Evolutionary conservation across 352 stramenopile genomes (phyloP).

Genomic region (Phytophthora meadii): DNA sequence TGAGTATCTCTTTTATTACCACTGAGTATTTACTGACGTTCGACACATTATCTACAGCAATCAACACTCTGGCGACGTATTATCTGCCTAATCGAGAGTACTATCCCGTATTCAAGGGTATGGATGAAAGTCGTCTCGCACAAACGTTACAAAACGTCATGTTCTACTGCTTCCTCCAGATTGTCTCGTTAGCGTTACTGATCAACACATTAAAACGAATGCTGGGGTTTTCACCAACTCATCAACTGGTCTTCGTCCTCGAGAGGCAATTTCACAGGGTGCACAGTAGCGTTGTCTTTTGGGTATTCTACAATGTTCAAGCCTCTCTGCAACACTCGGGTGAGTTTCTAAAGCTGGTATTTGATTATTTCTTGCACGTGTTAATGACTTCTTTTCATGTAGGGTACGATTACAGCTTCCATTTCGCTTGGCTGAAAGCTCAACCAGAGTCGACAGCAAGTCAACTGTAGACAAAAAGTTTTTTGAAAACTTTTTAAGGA

Average conservation of each 20-base stretch:
- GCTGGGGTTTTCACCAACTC: slow-evolving; percentile 34
- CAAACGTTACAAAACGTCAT: slow-evolving; percentile 41
- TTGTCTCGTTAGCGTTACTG: slow-evolving; percentile 44
- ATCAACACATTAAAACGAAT: slow-evolving; percentile 29
- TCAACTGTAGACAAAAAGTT: no score
- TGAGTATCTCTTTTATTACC: slow-evolving; percentile 10
- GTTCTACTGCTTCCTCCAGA: slow-evolving; percentile 43
- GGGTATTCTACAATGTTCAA: slow-evolving; percentile 44
- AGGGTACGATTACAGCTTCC: slow-evolving; percentile 24
- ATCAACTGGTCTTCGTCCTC: slow-evolving; percentile 51
- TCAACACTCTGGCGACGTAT: slow-evolving; percentile 35
- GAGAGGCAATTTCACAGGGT: slow-evolving; percentile 33
- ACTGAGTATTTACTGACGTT: background rate
- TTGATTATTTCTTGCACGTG: background rate
- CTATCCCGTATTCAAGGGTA: slow-evolving; percentile 35
- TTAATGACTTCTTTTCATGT: background rate
- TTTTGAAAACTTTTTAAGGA: no score
- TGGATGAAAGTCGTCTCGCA: slow-evolving; percentile 17
- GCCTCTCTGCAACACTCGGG: slow-evolving; percentile 2
- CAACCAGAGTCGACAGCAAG: background rate
- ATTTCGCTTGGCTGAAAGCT: slow-evolving; percentile 4
- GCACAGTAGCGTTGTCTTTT: slow-evolving; percentile 43
- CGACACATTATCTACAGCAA: slow-evolving; percentile 10
- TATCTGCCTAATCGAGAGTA: slow-evolving; percentile 45
- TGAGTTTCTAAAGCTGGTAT: background rate